phyloP scores from a whole-genome alignment of 768 basidiomycete species.

The Mycena pura region DNA sequence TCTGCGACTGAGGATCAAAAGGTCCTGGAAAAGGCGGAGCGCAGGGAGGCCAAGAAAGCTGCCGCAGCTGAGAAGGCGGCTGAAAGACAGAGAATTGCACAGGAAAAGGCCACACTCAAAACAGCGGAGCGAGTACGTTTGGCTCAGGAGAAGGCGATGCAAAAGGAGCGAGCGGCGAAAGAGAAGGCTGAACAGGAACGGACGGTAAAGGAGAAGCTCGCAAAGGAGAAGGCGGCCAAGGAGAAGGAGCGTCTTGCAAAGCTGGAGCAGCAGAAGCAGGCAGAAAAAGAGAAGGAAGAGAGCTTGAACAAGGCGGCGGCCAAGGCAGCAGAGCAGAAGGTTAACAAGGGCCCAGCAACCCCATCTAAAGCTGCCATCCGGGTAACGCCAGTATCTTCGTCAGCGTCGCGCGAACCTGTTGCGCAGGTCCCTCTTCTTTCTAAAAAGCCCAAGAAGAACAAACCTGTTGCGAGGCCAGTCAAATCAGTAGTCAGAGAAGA shows the following conservation, averaged over 20 bases:
- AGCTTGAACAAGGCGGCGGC: conserved; percentile 25
- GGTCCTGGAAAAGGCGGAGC: conserved; percentile 61
- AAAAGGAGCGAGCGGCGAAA: conserved; percentile 41
- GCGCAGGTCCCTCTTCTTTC: conserved; percentile 78
- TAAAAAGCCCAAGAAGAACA: conserved; percentile 85
- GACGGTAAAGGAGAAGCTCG: conserved; percentile 40
- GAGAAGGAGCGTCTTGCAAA: conserved; percentile 43
- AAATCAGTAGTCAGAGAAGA: conserved; percentile 68
- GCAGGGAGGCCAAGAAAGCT: conserved; percentile 70
- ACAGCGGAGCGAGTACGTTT: conserved; percentile 61
- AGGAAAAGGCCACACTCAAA: conserved; percentile 63
- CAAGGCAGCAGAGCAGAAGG: conserved; percentile 29
- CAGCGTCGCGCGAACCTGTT: conserved; percentile 38
- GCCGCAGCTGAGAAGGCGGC: conserved; percentile 67
- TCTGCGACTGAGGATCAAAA: conserved; percentile 43
- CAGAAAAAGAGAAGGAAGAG: conserved; percentile 42
- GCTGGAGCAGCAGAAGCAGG: conserved; percentile 42
- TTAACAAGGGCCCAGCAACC: conserved; percentile 24
- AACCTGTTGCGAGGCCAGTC: conserved; percentile 64
- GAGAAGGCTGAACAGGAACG: conserved; percentile 42
- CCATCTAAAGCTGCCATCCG: conserved; percentile 20
- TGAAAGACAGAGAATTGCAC: conserved; percentile 61
- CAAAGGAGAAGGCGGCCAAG: conserved; percentile 48
- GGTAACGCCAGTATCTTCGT: conserved; percentile 19
- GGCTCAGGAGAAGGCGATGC: conserved; percentile 58